Percentiles rank a stretch among this genome's conserved stretches.
Evolutionary conservation across 1,284 basidiomycete genomes (phyloP).

Genomic region (Trametes versicolor): DNA sequence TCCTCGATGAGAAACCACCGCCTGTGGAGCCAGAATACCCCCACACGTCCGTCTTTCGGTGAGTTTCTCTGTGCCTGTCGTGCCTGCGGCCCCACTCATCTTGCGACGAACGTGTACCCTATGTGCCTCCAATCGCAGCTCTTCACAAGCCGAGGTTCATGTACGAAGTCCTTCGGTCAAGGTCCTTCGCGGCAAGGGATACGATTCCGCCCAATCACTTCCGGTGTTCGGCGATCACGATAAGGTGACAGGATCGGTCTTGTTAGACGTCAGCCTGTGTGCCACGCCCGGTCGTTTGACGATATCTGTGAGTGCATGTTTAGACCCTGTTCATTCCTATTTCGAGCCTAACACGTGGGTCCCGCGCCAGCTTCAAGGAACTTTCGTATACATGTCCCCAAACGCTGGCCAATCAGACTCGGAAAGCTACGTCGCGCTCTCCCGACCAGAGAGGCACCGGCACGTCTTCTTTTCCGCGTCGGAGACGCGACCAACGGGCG

Average conservation of each 20-base stretch:
- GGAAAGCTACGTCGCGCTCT: constrained; percentile 37
- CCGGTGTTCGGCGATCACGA: constrained; percentile 71
- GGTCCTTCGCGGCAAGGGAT: constrained; percentile 50
- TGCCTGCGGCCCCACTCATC: neutral
- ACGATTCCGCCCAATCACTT: constrained; percentile 49
- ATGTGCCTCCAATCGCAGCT: constrained; percentile 47
- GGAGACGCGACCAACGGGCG: constrained; percentile 54
- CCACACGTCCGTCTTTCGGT: constrained; percentile 47
- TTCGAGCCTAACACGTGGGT: neutral
- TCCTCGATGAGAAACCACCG: constrained; percentile 16
- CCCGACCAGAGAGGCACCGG: constrained; percentile 48
- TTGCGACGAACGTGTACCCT: neutral
- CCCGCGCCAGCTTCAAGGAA: constrained; percentile 64
- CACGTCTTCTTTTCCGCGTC: constrained; percentile 68
- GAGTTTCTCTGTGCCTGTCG: constrained; percentile 21
- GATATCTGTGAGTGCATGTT: constrained; percentile 56
- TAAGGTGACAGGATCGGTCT: constrained; percentile 65
- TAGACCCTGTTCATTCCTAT: neutral
- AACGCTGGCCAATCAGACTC: constrained; percentile 39
- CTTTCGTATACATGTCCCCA: constrained; percentile 60
- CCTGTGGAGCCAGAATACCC: constrained; percentile 34
- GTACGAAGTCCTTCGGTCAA: constrained; percentile 68
- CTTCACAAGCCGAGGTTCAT: constrained; percentile 64
- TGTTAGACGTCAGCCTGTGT: constrained; percentile 59
- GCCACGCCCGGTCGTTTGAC: constrained; percentile 61